phyloP scores from a whole-genome alignment of 106 monocot species.

The Dendrobium officinale region DNA sequence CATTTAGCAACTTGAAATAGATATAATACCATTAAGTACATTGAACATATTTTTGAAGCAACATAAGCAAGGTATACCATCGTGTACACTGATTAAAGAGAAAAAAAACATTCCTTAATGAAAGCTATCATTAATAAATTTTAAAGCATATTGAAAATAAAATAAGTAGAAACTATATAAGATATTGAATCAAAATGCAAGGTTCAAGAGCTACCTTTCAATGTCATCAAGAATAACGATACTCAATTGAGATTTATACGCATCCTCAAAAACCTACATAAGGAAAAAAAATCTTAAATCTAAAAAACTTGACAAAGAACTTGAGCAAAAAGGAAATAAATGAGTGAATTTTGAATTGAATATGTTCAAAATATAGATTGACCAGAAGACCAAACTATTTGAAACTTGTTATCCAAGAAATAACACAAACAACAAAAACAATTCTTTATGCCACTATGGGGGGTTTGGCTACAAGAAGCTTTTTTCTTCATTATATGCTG shows the following conservation, averaged over 20 bases:
- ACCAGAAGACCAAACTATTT: neutral
- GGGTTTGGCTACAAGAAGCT: too few relatives aligned
- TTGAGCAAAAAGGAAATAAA: neutral
- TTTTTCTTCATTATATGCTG: too few relatives aligned
- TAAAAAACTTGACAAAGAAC: neutral
- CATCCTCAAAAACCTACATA: conserved; percentile 90
- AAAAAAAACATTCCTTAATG: neutral
- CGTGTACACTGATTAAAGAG: neutral
- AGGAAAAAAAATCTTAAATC: neutral
- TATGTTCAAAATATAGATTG: neutral
- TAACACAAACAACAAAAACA: too few relatives aligned
- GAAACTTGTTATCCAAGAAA: neutral
- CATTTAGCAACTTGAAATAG: neutral
- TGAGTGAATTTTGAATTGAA: neutral
- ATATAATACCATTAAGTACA: neutral
- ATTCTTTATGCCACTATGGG: too few relatives aligned
- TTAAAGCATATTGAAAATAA: neutral
- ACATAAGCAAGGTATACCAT: neutral
- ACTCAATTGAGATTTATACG: conserved; percentile 86
- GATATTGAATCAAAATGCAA: neutral
- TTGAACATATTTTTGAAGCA: neutral
- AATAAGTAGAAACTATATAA: neutral
- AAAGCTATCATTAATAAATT: neutral
- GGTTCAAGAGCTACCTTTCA: conserved; percentile 58
- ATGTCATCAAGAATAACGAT: conserved; percentile 94